These are phyloP conservation scores for Pyrenochaeta sp. DNA, from an alignment of 2,329 filamentous ascomycete genomes.

Conservation along the genomic window DNA sequence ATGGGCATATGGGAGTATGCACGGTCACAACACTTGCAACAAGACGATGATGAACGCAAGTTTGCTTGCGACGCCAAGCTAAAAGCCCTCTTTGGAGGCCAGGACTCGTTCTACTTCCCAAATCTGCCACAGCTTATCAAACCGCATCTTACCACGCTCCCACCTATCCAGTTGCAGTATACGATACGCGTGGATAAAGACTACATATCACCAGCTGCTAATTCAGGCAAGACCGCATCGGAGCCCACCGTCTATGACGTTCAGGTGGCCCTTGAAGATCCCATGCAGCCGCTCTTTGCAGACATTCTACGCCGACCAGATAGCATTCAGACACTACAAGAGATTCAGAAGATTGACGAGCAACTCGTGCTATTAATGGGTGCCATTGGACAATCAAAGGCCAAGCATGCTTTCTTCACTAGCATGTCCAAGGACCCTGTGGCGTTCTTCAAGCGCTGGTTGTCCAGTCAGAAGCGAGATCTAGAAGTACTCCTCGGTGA, in stretches of 20 bases:
- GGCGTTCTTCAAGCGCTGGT: conserved; percentile 85
- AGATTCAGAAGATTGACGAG: conserved; percentile 81
- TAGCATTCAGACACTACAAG: conserved; percentile 72
- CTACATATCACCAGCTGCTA: conserved; percentile 66
- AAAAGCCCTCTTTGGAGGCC: conserved; percentile 74
- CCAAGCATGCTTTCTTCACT: conserved; percentile 88
- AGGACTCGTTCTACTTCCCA: conserved; percentile 84
- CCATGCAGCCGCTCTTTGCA: conserved; percentile 72
- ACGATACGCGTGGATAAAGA: conserved; percentile 86
- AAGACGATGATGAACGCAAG: conserved; percentile 92
- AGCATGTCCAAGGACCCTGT: conserved; percentile 82
- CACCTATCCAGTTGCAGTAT: conserved; percentile 85
- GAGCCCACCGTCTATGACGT: conserved; percentile 90
- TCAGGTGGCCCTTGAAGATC: conserved; percentile 83
- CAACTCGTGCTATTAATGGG: conserved; percentile 85
- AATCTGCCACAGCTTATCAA: conserved; percentile 82
- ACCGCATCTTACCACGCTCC: conserved; percentile 78
- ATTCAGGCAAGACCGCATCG: conserved; percentile 71
- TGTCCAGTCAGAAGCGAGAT: conserved; percentile 89
- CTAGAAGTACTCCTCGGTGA: conserved; percentile 89
- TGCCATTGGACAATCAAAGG: conserved; percentile 83
- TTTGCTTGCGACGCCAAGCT: conserved; percentile 89
- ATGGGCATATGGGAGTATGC: conserved; percentile 97
- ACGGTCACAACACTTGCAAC: conserved; percentile 82
- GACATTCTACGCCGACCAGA: conserved; percentile 57